Evolutionary conservation across 768 basidiomycete species (phyloP), one percentile per base, ranked within the genome.

Genomic region (Pseudohyphozyma bogoriensis): DNA sequence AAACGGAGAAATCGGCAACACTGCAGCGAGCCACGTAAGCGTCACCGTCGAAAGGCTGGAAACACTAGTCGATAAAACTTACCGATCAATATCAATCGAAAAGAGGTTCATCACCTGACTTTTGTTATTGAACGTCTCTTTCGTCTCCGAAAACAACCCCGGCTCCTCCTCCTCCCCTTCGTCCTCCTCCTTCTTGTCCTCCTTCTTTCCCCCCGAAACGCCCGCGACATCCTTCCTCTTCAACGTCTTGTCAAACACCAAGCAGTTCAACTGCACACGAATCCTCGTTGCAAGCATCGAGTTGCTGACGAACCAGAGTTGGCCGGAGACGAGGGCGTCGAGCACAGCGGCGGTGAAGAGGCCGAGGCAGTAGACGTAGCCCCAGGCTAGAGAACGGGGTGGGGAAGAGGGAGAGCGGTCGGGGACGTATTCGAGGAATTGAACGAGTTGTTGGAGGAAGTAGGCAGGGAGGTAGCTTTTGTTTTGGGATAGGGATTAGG

Each of bases 161-260:
- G n/a, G n/a, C n/a, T n/a, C n/a, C 44, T 58, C 49, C 57, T 64
- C 59, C 37, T 60, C 50, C 26, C 56, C 70, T 54, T 70, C 63
- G 3, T 73, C 26, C 64, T 68, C 37, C 68, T 58, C 47, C 70
- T 68, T 5, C 20, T 24, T 29, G 15, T 4, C 36, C 6, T 16
- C 26, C 16, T 40, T 40, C 37, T 29, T 5, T 4, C 45, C n/a
- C 51, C 46, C 46, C 13, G 54, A 47, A 37, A 54, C 49, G 42
- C 68, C 65, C 3, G 61, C 54, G 20, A 66, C 54, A 55, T 69
- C 66, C 39, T 69, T 69, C 31, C 68, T 58, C 55, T 57, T 56
- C 40, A 70, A 59, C 1, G 68, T 69, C 55, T 70, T 70, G 55
- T 60, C 58, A 37, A 70, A 70, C 33, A 70, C 42, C n/a, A 69